Conservation (phyloP, 257 asterid genomes). For the Prunella vulgaris region DNA sequence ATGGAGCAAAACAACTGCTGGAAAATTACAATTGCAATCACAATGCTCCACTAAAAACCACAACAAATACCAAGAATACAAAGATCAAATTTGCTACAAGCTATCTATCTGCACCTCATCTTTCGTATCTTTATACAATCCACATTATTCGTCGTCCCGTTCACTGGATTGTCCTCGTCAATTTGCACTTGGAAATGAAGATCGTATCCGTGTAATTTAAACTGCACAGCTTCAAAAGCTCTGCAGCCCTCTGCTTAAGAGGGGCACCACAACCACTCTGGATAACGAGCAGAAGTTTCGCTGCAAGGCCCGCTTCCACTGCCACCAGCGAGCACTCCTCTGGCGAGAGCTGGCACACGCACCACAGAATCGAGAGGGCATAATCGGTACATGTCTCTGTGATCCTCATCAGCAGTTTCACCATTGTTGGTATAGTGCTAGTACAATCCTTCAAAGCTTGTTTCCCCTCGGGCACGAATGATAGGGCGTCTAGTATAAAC, state of each 20-base stretch:
- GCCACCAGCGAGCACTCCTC: slow-evolving; percentile 55
- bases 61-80: not conserved
- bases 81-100: not conserved
- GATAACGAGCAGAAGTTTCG: slow-evolving; percentile 60
- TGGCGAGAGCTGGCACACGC: slow-evolving; percentile 49
- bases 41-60: slow-evolving; percentile 28
- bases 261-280: slow-evolving; percentile 55
- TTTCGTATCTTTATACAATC: slow-evolving; percentile 36
- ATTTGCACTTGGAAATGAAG: slow-evolving; percentile 68
- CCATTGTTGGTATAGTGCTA: slow-evolving; percentile 46
- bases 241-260: slow-evolving; percentile 62
- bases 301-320: slow-evolving; percentile 71
- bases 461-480: slow-evolving; percentile 53
- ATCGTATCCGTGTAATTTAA: slow-evolving; percentile 51
- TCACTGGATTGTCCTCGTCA: slow-evolving; percentile 68
- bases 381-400: slow-evolving; percentile 54
- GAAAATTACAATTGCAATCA: slow-evolving; percentile 41
- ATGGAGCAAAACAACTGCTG: slow-evolving; percentile 40
- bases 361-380: slow-evolving; percentile 51
- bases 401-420: slow-evolving; percentile 50
- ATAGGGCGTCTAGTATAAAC: slow-evolving; percentile 36
- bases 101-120: slow-evolving; percentile 17
- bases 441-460: slow-evolving; percentile 56
- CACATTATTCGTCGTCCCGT: slow-evolving; percentile 16
- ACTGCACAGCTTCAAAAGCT: slow-evolving; percentile 72